Conservation (phyloP, 768 basidiomycete genomes). For the Suillus subaureus region DNA sequence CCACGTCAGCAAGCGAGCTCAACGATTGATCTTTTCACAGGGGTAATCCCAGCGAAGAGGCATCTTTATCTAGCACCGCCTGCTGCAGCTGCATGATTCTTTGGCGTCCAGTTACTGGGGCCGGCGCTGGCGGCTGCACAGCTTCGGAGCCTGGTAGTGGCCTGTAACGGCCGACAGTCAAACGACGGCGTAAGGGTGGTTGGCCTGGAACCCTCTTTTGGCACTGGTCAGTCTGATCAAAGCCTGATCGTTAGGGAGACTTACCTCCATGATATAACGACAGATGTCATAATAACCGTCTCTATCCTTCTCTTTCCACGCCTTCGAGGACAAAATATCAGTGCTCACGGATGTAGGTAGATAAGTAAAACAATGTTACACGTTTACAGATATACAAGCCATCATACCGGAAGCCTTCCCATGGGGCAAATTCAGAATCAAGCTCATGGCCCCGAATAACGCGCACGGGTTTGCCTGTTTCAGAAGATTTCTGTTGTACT, state of each 20-base stretch:
- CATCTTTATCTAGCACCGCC: neutral
- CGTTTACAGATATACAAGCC: constrained; percentile 29
- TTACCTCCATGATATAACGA: constrained; percentile 30
- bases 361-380: constrained; percentile 14
- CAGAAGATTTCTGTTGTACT: constrained; percentile 22
- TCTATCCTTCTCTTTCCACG: constrained; percentile 21
- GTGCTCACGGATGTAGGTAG: neutral
- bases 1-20: neutral
- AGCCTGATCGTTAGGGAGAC: neutral
- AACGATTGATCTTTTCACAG: neutral
- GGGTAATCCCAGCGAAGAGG: neutral
- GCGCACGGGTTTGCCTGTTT: constrained; percentile 24
- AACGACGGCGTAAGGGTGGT: constrained; percentile 22
- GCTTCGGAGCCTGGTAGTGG: neutral
- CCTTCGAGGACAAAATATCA: constrained; percentile 12
- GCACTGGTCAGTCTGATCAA: neutral
- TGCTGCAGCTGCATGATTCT: neutral
- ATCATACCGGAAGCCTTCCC: constrained; percentile 30
- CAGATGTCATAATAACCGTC: constrained; percentile 21
- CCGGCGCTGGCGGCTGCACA: neutral
- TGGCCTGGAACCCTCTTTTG: constrained; percentile 29
- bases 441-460: constrained; percentile 26
- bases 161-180: neutral
- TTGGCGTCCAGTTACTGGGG: neutral
- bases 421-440: constrained; percentile 28